A percentile compares a stretch with the other conserved stretches of the same genome.
These are phyloP conservation scores for Apophysomyces trapeziformis DNA, from an alignment of 371 early-diverging fungal species.

Conservation along the genomic window DNA sequence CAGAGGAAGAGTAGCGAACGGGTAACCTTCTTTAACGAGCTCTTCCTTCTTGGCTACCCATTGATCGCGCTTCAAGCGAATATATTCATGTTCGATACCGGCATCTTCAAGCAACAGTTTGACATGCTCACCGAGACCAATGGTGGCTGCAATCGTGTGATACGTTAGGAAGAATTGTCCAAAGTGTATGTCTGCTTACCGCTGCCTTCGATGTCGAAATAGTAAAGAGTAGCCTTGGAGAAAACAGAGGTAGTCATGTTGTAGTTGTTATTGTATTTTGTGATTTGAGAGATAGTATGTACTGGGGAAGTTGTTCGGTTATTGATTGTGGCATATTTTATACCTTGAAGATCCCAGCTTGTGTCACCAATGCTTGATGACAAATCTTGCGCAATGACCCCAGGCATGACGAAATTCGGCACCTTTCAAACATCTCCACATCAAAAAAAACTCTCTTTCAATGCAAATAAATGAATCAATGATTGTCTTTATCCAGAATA, in stretches of 20 bases:
- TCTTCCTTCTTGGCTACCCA: conserved; percentile 23
- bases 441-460: too few species aligned
- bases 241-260: not conserved
- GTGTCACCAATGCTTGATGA: too few species aligned
- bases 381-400: too few species aligned
- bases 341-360: too few species aligned
- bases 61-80: conserved; percentile 15
- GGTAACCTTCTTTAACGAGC: conserved; percentile 7
- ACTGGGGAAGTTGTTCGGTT: too few species aligned
- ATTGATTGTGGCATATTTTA: too few species aligned
- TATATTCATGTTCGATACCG: conserved; percentile 28
- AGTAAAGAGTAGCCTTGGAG: not conserved
- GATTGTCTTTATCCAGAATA: too few species aligned
- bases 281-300: not conserved
- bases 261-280: not conserved
- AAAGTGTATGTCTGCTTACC: not conserved
- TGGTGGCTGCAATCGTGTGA: not conserved
- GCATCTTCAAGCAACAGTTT: conserved; percentile 35
- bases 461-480: too few species aligned
- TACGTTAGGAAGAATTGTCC: not conserved
- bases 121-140: conserved; percentile 32
- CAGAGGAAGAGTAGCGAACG: conserved; percentile 26
- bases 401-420: too few species aligned
- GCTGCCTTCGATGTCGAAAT: not conserved
- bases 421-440: too few species aligned